phyloP scores from a whole-genome alignment of 192 early-diverging fungal species.

The Oehlia diaphana region DNA sequence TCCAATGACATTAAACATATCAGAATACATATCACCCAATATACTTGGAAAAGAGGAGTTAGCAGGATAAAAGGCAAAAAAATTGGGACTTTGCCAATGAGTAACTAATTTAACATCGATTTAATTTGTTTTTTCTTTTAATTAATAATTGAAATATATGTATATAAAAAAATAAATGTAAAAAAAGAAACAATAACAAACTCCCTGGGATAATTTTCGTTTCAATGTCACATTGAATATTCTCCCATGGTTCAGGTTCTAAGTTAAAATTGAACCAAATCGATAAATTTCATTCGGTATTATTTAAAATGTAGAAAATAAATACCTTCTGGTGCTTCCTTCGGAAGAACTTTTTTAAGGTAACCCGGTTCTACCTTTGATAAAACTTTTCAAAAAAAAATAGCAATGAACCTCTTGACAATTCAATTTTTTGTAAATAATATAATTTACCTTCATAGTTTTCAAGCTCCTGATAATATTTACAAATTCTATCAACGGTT shows the following conservation, averaged over 20 bases:
- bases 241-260: constrained; percentile 40
- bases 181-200: not conserved
- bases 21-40: constrained; percentile 63
- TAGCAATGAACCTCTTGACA: not conserved
- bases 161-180: not conserved
- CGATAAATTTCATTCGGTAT: not conserved
- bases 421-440: not conserved
- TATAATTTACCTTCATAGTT: constrained; percentile 29
- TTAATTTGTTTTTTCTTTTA: not conserved
- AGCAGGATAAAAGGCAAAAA: constrained; percentile 61
- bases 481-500: constrained; percentile 56
- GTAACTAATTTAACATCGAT: constrained; percentile 39
- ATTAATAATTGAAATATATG: not conserved
- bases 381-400: constrained; percentile 31
- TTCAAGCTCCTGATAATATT: constrained; percentile 60
- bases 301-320: constrained; percentile 20
- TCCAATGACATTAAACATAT: constrained; percentile 54
- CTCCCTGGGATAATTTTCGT: constrained; percentile 60
- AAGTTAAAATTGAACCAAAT: not conserved
- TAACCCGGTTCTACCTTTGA: constrained; percentile 62
- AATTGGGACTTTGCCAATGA: constrained; percentile 68
- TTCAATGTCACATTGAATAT: constrained; percentile 47
- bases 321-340: constrained; percentile 51
- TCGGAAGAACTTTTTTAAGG: constrained; percentile 52
- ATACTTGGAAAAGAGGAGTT: constrained; percentile 56